These are phyloP conservation scores for Diplosphaera chodatii DNA, from an alignment of 139 green algal species.

Conservation along the genomic window DNA sequence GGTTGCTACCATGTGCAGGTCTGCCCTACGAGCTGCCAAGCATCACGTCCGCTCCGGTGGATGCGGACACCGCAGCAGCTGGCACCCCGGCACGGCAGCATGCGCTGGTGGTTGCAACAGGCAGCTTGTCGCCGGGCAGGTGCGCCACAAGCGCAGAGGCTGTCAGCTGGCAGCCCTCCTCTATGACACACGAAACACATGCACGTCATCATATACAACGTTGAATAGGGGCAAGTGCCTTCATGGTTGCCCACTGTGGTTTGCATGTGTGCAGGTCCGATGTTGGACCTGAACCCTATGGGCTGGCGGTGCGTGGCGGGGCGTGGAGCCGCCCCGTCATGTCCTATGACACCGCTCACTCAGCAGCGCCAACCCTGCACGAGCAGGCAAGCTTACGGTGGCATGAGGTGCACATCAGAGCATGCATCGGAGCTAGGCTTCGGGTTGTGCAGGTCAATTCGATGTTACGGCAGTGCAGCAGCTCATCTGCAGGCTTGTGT, in stretches of 20 bases:
- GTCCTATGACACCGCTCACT: neutral
- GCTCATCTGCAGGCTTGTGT: too few species aligned
- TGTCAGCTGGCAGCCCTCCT: too few species aligned
- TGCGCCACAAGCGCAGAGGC: too few species aligned
- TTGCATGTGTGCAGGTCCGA: neutral
- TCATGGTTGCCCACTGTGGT: too few species aligned
- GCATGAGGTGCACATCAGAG: too few species aligned
- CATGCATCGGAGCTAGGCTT: too few species aligned
- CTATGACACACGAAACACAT: too few species aligned
- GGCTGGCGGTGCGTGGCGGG: neutral
- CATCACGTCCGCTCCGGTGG: neutral
- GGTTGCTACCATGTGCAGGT: too few species aligned
- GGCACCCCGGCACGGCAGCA: neutral
- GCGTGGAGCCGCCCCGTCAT: neutral
- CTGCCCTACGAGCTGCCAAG: slow-evolving; percentile 15
- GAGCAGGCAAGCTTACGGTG: neutral
- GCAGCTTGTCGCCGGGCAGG: neutral
- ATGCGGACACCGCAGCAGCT: neutral
- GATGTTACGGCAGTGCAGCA: too few species aligned
- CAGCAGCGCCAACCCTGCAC: neutral
- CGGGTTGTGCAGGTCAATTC: too few species aligned
- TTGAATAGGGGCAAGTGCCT: too few species aligned
- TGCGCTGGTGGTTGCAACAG: neutral
- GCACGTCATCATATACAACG: too few species aligned
- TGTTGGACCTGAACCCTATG: neutral